Percentiles rank a stretch among this genome's conserved stretches.
These are phyloP conservation scores for Isoetes taiwanensis DNA, from an alignment of 75 land plant species.

Conservation along the genomic window DNA sequence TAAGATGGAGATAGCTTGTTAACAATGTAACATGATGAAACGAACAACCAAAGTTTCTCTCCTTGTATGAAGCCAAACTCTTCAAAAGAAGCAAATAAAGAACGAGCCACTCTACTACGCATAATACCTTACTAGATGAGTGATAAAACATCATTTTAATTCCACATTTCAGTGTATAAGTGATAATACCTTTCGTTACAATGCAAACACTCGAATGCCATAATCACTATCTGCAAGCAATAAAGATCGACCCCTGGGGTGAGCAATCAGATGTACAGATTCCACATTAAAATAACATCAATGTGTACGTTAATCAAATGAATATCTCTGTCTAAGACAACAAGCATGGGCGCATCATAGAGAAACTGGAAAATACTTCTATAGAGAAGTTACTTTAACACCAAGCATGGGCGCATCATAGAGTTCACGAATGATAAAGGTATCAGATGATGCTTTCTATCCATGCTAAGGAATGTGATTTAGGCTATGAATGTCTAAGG, in stretches of 20 bases:
- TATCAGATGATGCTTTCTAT: too few relatives aligned
- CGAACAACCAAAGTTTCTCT: not conserved
- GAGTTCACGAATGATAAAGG: too few relatives aligned
- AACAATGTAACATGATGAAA: not conserved
- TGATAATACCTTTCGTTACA: slow-evolving; percentile 74
- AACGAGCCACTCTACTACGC: not conserved
- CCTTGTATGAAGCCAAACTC: not conserved
- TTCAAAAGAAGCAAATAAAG: not conserved
- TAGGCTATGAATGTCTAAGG: not conserved
- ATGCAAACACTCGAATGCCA: slow-evolving; percentile 96
- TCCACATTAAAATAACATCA: not conserved
- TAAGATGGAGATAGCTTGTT: not conserved
- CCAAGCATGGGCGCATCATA: not conserved
- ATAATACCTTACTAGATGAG: not conserved
- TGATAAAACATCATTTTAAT: not conserved
- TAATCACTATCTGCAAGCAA: slow-evolving; percentile 55
- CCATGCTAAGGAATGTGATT: too few relatives aligned
- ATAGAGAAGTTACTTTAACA: not conserved
- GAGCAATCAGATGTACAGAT: too few relatives aligned
- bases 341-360: not conserved
- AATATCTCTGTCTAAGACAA: not conserved
- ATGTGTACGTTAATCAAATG: not conserved
- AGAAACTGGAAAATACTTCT: too few relatives aligned
- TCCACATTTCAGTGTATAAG: not conserved
- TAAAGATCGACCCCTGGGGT: too few relatives aligned